Percentiles rank a stretch among this genome's conserved stretches.
Evolutionary conservation across 352 stramenopile species (phyloP).

Genomic region (Globisporangium lucens): DNA sequence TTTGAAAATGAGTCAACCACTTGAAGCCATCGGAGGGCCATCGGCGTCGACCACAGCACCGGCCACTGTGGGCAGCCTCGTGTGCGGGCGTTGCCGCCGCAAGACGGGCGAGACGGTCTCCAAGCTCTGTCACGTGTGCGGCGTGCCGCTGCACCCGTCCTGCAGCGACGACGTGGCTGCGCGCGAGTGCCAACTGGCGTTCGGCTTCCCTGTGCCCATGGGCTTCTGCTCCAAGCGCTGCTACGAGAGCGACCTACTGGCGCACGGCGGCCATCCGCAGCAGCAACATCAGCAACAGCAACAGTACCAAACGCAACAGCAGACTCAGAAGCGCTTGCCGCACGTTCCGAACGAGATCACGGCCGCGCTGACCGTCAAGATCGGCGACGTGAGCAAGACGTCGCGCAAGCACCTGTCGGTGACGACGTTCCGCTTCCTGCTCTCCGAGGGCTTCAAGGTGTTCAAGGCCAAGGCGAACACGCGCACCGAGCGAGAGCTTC

Average conservation of each 20-base stretch:
- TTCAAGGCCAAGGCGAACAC: constrained; percentile 68
- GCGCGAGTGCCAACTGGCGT: constrained; percentile 34
- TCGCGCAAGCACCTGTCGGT: constrained; percentile 69
- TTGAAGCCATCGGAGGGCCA: too few species aligned
- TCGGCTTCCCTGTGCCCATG: constrained; percentile 27
- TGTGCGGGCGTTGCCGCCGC: constrained; percentile 30
- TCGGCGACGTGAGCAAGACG: constrained; percentile 63
- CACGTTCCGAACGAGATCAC: constrained; percentile 60
- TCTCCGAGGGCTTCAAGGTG: constrained; percentile 73
- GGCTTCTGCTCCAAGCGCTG: constrained; percentile 43
- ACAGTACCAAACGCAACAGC: neutral
- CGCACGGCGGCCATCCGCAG: neutral
- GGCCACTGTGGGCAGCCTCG: neutral
- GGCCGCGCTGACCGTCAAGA: constrained; percentile 69
- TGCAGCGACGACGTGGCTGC: constrained; percentile 35
- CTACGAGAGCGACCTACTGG: constrained; percentile 29
- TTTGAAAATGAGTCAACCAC: too few species aligned
- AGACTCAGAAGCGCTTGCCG: constrained; percentile 4
- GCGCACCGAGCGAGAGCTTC: constrained; percentile 51
- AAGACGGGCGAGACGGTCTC: constrained; percentile 28
- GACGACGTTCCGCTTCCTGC: constrained; percentile 56
- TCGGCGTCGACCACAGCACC: neutral
- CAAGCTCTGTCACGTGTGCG: constrained; percentile 38
- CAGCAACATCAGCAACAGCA: constrained; percentile 4
- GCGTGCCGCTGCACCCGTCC: constrained; percentile 28